Conservation (phyloP, 2,329 filamentous ascomycete genomes). For the Beauveria varroae region DNA sequence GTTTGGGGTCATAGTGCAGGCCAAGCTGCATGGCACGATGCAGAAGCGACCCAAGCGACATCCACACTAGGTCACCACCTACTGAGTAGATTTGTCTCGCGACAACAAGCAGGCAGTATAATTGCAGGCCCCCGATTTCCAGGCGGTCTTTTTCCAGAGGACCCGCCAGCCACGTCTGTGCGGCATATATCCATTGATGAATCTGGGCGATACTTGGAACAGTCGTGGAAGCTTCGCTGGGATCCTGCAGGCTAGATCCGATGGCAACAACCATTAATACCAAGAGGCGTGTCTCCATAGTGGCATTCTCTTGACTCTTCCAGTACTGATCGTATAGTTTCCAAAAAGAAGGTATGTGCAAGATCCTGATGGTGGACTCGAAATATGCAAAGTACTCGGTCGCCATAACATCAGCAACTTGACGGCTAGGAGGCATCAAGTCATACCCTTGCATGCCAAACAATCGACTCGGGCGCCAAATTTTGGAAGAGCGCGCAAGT, state of each 20-base stretch:
- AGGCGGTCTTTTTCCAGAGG: constrained; percentile 27
- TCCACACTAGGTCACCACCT: constrained; percentile 34
- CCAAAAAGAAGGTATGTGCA: constrained; percentile 46
- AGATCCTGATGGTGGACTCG: constrained; percentile 42
- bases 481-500: constrained; percentile 24
- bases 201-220: constrained; percentile 13
- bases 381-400: constrained; percentile 39
- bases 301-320: constrained; percentile 24
- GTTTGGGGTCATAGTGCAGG: constrained; percentile 34
- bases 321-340: constrained; percentile 41
- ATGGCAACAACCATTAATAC: constrained; percentile 33
- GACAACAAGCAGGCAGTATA: constrained; percentile 31
- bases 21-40: constrained; percentile 38
- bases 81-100: constrained; percentile 34
- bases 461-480: constrained; percentile 25
- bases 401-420: constrained; percentile 32
- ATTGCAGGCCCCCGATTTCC: constrained; percentile 28
- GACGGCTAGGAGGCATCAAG: constrained; percentile 21
- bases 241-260: constrained; percentile 23
- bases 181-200: constrained; percentile 32
- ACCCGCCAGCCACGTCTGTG: constrained; percentile 33
- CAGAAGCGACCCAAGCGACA: constrained; percentile 32
- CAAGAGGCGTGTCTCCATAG: constrained; percentile 23
- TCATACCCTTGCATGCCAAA: constrained; percentile 17
- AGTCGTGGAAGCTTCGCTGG: not conserved